Evolutionary conservation across 2,329 filamentous ascomycete species (phyloP), one percentile per base, ranked within the genome.

Genomic region (Fusarium dimerum): DNA sequence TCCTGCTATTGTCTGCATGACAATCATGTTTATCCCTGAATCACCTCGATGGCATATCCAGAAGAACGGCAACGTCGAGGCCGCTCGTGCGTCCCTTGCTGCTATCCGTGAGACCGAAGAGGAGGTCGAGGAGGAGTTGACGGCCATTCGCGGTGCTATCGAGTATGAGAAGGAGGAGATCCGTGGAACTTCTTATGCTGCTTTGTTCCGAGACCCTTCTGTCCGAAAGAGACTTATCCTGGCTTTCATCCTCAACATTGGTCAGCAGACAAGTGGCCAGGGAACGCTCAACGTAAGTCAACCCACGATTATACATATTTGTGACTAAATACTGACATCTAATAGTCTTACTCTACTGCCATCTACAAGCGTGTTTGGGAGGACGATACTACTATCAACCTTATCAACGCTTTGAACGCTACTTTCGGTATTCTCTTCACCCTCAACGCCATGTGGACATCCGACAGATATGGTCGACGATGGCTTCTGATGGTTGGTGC

Each of bases 361-460:
- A 86, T 89, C 62, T 89, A 89, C 75, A 81, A 87, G 70, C 85
- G 86, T 64, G 80, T 89, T 15, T 89, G 85, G 74, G 76, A 73
- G 29, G 76, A 70, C 49, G 73, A 71, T 47, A 74, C 78, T 41
- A 83, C 78, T 13, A 87, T 89, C 65, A 83, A 84, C 50, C 75
- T 89, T 12, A 89, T 89, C 75, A 89, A 89, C 65, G 87, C 86
- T 1, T 76, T 89, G 45, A 89, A 88, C 64, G 85, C 85, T 20
- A 89, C 86, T 1, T 87, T 84, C 51, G 84, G 84, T 47, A 89
- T 89, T 54, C 54, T 89, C 17, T 89, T 89, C 68, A 89, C 87
- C 0, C 75, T 89, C 30, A 89, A 88, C 58, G 86, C 86, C n/a
- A 80, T 85, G 26, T 89, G 86, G 85, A 87, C 85, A 2, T 83